These are phyloP conservation scores for Nothophoma quercina DNA, from an alignment of 2,329 filamentous ascomycete species.

Conservation along the genomic window DNA sequence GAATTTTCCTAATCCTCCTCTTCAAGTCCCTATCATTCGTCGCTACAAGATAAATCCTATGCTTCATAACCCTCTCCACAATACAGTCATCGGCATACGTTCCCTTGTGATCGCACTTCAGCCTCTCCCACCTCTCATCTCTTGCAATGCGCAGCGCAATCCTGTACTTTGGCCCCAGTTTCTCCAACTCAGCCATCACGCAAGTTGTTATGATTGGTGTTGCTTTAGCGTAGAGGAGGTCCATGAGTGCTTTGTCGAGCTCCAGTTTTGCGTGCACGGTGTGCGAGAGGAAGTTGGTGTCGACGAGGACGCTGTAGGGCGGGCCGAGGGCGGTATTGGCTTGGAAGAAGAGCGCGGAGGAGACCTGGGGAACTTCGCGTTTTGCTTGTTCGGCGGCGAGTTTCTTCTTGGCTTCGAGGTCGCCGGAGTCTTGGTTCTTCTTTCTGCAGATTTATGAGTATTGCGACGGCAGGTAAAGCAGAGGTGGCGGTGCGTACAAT, in stretches of 20 bases:
- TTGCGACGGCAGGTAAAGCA: slow-evolving; percentile 19
- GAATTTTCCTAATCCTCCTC: slow-evolving; percentile 82
- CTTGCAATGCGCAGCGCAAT: slow-evolving; percentile 85
- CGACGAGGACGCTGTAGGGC: slow-evolving; percentile 74
- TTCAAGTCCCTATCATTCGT: slow-evolving; percentile 69
- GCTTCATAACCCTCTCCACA: slow-evolving; percentile 53
- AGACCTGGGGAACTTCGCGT: slow-evolving; percentile 80
- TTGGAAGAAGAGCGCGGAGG: slow-evolving; percentile 62
- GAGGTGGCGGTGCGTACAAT: slow-evolving; percentile 53
- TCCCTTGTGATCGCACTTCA: slow-evolving; percentile 91
- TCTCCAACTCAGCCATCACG: slow-evolving; percentile 86
- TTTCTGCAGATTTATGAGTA: slow-evolving; percentile 57
- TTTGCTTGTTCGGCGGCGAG: slow-evolving; percentile 69
- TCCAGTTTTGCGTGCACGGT: slow-evolving; percentile 91
- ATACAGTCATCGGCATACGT: slow-evolving; percentile 79
- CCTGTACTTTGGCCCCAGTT: slow-evolving; percentile 83
- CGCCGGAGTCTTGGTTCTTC: slow-evolving; percentile 76
- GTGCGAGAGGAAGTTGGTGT: slow-evolving; percentile 61
- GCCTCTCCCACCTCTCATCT: slow-evolving; percentile 85
- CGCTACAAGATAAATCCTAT: slow-evolving; percentile 56
- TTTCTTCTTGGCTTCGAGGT: slow-evolving; percentile 64
- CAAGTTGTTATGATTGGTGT: slow-evolving; percentile 81
- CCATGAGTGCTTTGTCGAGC: slow-evolving; percentile 88
- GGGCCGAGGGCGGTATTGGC: slow-evolving; percentile 83
- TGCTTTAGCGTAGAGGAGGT: slow-evolving; percentile 90